Conservation (phyloP, 176 grass and related monocot species). For the Oryza glaberrima region DNA sequence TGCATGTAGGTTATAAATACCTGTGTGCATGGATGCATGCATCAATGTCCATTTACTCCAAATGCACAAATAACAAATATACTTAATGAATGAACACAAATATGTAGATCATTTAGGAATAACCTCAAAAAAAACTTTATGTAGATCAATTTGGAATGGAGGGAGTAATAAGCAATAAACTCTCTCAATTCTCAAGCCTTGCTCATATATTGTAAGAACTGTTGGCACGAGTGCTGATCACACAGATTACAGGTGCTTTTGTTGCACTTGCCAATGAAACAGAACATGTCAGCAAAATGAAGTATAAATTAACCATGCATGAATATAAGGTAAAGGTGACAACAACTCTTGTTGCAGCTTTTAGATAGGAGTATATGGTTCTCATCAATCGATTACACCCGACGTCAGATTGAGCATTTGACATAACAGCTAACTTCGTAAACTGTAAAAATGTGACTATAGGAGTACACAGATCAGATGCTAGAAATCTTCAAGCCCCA, state of each 20-base stretch:
- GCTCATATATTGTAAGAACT: background rate
- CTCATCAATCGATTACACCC: background rate
- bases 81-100: too few relatives aligned
- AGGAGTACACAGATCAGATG: background rate
- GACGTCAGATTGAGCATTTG: background rate
- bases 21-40: too few relatives aligned
- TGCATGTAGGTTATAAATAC: too few relatives aligned
- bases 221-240: background rate
- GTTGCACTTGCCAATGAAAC: background rate
- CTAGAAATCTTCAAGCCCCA: conserved; percentile 29
- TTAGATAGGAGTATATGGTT: background rate
- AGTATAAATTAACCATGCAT: background rate
- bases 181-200: too few relatives aligned
- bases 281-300: background rate
- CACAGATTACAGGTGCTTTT: background rate
- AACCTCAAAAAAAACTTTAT: too few relatives aligned
- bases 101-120: too few relatives aligned
- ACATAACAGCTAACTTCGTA: background rate
- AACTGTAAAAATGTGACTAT: background rate
- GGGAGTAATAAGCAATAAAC: too few relatives aligned
- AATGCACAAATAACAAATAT: too few relatives aligned
- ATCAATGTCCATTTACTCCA: too few relatives aligned
- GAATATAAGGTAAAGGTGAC: too few relatives aligned
- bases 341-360: background rate
- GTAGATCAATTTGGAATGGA: too few relatives aligned